Conservation (phyloP, 2,329 filamentous ascomycete genomes). For the Penicillium sp. region DNA sequence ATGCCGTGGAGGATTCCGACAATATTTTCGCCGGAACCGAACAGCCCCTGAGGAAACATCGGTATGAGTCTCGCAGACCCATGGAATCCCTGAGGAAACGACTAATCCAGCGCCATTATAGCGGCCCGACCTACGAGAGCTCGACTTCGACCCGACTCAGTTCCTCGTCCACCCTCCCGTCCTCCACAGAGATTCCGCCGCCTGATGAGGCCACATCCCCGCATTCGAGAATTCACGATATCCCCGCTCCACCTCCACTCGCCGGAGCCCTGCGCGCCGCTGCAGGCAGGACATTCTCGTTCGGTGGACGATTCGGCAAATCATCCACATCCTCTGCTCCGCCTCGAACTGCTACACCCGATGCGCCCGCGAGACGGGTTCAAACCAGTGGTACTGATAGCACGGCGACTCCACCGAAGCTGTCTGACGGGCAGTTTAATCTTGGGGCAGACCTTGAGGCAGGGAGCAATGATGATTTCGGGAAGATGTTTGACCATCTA, state of each 20-base stretch:
- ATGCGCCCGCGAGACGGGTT: conserved; percentile 39
- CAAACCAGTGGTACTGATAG: conserved; percentile 54
- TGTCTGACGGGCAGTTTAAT: conserved; percentile 45
- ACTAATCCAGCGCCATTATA: conserved; percentile 42
- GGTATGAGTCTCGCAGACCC: conserved; percentile 31
- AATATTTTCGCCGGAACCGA: conserved; percentile 41
- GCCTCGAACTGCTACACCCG: conserved; percentile 24
- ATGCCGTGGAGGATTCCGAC: conserved; percentile 39
- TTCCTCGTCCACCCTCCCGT: conserved; percentile 56
- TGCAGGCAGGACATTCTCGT: conserved; percentile 53
- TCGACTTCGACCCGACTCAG: conserved; percentile 53
- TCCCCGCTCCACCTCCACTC: conserved; percentile 41
- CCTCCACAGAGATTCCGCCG: conserved; percentile 50
- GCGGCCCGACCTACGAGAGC: conserved; percentile 50
- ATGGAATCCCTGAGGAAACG: conserved; percentile 19
- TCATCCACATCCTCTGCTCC: conserved; percentile 23
- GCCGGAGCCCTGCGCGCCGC: conserved; percentile 45
- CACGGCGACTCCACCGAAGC: conserved; percentile 51
- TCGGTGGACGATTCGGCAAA: conserved; percentile 46
- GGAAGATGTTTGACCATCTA: conserved; percentile 53
- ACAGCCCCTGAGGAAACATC: conserved; percentile 33
- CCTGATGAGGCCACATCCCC: conserved; percentile 40
- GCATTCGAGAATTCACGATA: conserved; percentile 41
- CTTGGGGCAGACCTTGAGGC: conserved; percentile 31
- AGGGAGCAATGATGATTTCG: conserved; percentile 46